These are phyloP conservation scores for Tylopilus sp. DNA, from an alignment of 768 basidiomycete species.

Conservation along the genomic window DNA sequence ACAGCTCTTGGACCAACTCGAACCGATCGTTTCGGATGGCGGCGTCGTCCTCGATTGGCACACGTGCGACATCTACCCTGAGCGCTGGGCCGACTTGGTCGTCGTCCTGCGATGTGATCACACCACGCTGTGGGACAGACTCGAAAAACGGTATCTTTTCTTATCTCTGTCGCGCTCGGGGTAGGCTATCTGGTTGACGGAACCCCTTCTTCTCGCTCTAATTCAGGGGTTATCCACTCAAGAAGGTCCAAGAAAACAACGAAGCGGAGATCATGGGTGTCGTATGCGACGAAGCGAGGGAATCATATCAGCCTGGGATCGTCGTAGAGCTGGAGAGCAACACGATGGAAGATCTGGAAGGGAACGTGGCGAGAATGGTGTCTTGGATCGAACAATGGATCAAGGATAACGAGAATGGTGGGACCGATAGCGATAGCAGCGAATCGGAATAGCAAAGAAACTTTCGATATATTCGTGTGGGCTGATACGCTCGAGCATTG, in stretches of 20 bases:
- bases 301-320: constrained; percentile 82
- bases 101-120: constrained; percentile 92
- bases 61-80: constrained; percentile 89
- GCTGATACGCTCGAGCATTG: background rate
- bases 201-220: background rate
- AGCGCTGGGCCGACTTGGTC: constrained; percentile 95
- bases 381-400: constrained; percentile 82
- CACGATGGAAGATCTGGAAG: constrained; percentile 72
- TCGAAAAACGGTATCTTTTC: constrained; percentile 75
- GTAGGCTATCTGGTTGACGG: too few species aligned
- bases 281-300: constrained; percentile 82
- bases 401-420: constrained; percentile 20
- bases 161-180: too few species aligned
- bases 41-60: constrained; percentile 94
- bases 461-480: background rate
- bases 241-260: constrained; percentile 98
- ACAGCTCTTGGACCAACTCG: constrained; percentile 86
- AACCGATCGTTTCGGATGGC: constrained; percentile 62
- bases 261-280: constrained; percentile 98
- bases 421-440: background rate
- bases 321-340: constrained; percentile 84
- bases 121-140: constrained; percentile 78
- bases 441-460: background rate
- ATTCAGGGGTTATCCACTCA: constrained; percentile 74
- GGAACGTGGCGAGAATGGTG: constrained; percentile 84